Evolutionary conservation across 495 filamentous ascomycete genomes (phyloP).

Genomic region (Trichocladium uniseriatum): DNA sequence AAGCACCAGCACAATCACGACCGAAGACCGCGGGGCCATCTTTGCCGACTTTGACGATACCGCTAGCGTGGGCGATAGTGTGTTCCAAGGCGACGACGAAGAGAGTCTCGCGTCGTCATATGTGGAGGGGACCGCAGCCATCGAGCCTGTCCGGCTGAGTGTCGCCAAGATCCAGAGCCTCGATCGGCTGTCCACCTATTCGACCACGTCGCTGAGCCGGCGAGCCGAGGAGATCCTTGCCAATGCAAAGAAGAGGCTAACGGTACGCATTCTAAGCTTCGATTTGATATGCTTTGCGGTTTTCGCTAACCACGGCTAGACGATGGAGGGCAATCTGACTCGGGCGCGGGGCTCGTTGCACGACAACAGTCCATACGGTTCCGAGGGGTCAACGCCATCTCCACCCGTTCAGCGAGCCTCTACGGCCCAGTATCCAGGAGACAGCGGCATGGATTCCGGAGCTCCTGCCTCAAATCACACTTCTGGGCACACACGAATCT

Average conservation of each 20-base stretch:
- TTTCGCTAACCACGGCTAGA: conserved; percentile 39
- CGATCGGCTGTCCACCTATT: conserved; percentile 38
- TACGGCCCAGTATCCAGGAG: conserved; percentile 23
- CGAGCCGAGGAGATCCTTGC: conserved; percentile 81
- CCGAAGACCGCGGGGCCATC: conserved; percentile 31
- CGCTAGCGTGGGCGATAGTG: conserved; percentile 47
- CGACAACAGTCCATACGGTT: conserved; percentile 48
- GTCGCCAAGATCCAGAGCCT: conserved; percentile 23
- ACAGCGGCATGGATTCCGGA: conserved; percentile 8
- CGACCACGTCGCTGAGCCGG: conserved; percentile 65
- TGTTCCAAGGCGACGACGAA: conserved; percentile 51
- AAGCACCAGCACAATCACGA: conserved; percentile 44
- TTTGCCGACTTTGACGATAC: conserved; percentile 50
- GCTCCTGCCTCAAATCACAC: conserved; percentile 11
- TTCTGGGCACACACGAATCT: conserved; percentile 32
- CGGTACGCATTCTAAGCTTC: conserved; percentile 46
- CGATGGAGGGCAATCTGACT: conserved; percentile 83
- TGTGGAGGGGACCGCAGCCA: conserved; percentile 30
- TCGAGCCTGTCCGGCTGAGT: conserved; percentile 14
- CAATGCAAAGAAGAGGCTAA: conserved; percentile 80
- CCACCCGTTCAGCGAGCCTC: conserved; percentile 30
- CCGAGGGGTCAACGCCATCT: conserved; percentile 38
- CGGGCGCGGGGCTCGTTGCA: conserved; percentile 67
- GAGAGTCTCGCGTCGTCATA: conserved; percentile 47
- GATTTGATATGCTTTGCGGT: neutral